Percentiles rank a stretch among this genome's conserved stretches.
phyloP scores from a whole-genome alignment of 2,329 filamentous ascomycete genomes.

The Pseudophaeomoniella oleicola region DNA sequence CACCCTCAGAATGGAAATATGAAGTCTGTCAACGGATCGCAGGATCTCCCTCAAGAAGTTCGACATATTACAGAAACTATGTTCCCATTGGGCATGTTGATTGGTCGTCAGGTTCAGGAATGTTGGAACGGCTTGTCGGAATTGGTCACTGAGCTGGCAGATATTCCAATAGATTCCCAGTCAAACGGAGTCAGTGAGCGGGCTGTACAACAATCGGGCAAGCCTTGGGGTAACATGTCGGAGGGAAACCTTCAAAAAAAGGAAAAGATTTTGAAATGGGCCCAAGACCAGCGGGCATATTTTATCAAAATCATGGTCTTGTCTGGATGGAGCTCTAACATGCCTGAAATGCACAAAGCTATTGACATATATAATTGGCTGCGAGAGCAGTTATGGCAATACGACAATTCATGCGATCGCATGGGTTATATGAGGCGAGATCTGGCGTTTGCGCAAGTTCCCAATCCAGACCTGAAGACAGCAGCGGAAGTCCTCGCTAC shows the following conservation, averaged over 20 bases:
- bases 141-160: slow-evolving; percentile 54
- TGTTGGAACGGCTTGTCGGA: slow-evolving; percentile 66
- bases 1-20: not conserved
- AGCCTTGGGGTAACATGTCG: slow-evolving; percentile 19
- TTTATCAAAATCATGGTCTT: slow-evolving; percentile 91
- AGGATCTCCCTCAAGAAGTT: slow-evolving; percentile 34
- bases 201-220: slow-evolving; percentile 4
- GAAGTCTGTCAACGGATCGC: not conserved
- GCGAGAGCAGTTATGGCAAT: slow-evolving; percentile 45
- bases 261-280: slow-evolving; percentile 57
- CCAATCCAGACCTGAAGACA: slow-evolving; percentile 81
- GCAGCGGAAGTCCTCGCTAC: slow-evolving; percentile 73
- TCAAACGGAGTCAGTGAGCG: slow-evolving; percentile 13
- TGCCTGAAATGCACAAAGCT: slow-evolving; percentile 65
- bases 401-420: slow-evolving; percentile 44
- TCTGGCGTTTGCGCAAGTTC: slow-evolving; percentile 58
- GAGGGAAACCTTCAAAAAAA: slow-evolving; percentile 63
- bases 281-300: slow-evolving; percentile 64
- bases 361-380: slow-evolving; percentile 77
- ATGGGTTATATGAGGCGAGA: slow-evolving; percentile 60
- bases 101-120: slow-evolving; percentile 67
- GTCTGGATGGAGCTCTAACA: slow-evolving; percentile 74
- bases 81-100: slow-evolving; percentile 57
- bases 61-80: slow-evolving; percentile 62
- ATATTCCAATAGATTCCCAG: slow-evolving; percentile 38